Conservation (phyloP, 352 stramenopile species). For the Globisporangium paddicum region DNA sequence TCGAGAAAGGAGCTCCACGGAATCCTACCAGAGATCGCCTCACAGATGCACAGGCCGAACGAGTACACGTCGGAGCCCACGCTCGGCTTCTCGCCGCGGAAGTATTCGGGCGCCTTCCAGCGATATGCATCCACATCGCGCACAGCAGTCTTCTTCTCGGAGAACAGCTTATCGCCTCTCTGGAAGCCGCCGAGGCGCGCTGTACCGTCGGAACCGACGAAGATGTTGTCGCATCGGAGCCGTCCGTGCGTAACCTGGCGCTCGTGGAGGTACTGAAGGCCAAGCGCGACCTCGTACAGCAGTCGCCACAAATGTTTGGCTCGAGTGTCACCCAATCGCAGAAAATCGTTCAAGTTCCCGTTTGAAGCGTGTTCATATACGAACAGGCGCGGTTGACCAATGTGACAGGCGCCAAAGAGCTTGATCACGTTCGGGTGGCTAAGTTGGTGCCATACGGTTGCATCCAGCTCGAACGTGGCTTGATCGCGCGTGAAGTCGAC, state of each 20-base stretch:
- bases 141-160: background rate
- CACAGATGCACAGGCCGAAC: conserved; percentile 29
- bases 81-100: conserved; percentile 19
- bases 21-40: conserved; percentile 21
- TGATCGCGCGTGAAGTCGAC: background rate
- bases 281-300: conserved; percentile 15
- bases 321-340: background rate
- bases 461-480: conserved; percentile 1
- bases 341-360: conserved; percentile 3
- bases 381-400: background rate
- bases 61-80: conserved; percentile 26
- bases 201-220: conserved; percentile 1
- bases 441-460: conserved; percentile 2
- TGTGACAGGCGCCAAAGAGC: conserved; percentile 12
- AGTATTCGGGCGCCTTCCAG: conserved; percentile 26
- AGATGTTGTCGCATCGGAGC: conserved; percentile 10
- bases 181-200: conserved; percentile 7
- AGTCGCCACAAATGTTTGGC: background rate
- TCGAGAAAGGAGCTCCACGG: conserved; percentile 14
- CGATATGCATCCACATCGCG: conserved; percentile 5
- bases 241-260: conserved; percentile 23
- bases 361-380: conserved; percentile 1
- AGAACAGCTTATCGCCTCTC: background rate
- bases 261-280: conserved; percentile 56
- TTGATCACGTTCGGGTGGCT: conserved; percentile 22